Evolutionary conservation across 495 filamentous ascomycete species (phyloP).

Genomic region (Hypoxylon fuscum): DNA sequence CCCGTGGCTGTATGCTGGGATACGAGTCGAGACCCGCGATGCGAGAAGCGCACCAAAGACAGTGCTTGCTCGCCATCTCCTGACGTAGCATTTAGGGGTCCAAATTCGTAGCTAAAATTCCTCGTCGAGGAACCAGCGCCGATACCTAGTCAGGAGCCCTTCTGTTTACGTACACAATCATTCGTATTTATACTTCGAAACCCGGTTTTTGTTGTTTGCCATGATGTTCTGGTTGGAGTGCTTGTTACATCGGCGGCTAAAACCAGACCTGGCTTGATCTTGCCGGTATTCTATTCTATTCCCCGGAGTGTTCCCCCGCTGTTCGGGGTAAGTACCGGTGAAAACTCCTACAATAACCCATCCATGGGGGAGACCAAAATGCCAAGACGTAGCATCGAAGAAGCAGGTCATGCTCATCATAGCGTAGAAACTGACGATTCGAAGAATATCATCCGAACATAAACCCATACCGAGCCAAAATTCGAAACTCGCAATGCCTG

Average conservation of each 20-base stretch:
- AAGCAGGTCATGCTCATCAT: not conserved
- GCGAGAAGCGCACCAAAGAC: conserved; percentile 34
- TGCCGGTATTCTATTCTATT: not conserved
- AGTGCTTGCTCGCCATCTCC: not conserved
- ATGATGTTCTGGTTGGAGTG: not conserved
- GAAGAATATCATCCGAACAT: no score
- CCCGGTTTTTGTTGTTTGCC: not conserved
- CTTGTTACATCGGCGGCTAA: conserved; percentile 27
- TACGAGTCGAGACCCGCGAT: conserved; percentile 27
- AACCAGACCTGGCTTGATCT: not conserved
- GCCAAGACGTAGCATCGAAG: conserved; percentile 1
- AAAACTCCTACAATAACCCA: not conserved
- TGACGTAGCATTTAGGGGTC: not conserved
- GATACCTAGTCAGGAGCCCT: conserved; percentile 16
- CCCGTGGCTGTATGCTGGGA: conserved; percentile 21
- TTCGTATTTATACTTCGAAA: not conserved
- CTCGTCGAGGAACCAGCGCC: conserved; percentile 3
- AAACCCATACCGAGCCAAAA: no score
- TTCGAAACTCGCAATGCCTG: no score
- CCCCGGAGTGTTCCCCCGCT: not conserved
- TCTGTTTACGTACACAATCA: not conserved
- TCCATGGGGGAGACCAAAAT: not conserved
- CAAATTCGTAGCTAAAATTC: not conserved
- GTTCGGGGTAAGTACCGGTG: not conserved
- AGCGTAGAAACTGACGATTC: no score